A percentile compares a stretch with the other conserved stretches of the same genome.
phyloP scores from a whole-genome alignment of 2,329 filamentous ascomycete species.

The Fusarium oxysporum region DNA sequence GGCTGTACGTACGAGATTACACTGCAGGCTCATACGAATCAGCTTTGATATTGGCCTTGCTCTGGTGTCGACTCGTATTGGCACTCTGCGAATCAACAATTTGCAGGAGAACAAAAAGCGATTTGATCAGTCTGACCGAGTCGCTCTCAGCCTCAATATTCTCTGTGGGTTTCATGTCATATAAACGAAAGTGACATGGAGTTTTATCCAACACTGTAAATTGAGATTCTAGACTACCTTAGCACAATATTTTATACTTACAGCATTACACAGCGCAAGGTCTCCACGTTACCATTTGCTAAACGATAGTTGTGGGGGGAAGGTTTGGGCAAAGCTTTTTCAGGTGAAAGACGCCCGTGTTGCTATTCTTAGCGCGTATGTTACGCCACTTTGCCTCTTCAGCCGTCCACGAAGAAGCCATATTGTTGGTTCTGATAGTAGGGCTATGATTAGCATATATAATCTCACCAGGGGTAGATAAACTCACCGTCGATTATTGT shows the following conservation, averaged over 20 bases:
- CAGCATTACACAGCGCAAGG: not conserved
- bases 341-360: not conserved
- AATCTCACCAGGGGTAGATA: not conserved
- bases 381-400: not conserved
- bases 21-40: too few relatives aligned
- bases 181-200: too few relatives aligned
- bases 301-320: not conserved
- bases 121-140: too few relatives aligned
- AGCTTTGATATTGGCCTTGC: too few relatives aligned
- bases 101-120: too few relatives aligned
- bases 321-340: not conserved
- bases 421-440: not conserved
- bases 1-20: too few relatives aligned
- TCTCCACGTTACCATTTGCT: not conserved
- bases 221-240: not conserved
- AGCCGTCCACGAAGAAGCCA: fast-evolving
- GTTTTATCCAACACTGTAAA: not conserved
- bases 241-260: too few relatives aligned
- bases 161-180: too few relatives aligned
- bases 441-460: not conserved
- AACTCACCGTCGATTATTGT: not conserved
- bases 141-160: too few relatives aligned
- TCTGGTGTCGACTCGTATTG: too few relatives aligned
- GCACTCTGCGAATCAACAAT: too few relatives aligned
- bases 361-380: not conserved